These are phyloP conservation scores for Murraya paniculata DNA, from an alignment of 345 rosid genomes.

Conservation along the genomic window DNA sequence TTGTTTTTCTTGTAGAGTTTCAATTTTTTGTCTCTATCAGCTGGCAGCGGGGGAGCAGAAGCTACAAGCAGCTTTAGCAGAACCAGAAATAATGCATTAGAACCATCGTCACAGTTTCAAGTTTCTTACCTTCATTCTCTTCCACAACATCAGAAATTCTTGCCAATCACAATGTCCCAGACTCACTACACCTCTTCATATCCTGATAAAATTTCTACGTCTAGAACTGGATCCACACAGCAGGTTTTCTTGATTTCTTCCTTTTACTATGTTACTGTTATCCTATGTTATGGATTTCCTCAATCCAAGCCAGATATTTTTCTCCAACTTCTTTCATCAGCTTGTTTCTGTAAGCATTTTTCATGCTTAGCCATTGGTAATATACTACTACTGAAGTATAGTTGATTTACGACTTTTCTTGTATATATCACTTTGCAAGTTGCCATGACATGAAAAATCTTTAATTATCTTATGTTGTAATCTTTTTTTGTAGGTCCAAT, in stretches of 20 bases:
- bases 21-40: constrained; percentile 60
- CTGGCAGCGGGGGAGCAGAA: constrained; percentile 33
- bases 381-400: background rate
- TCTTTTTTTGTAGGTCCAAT: constrained; percentile 38
- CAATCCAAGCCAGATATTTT: background rate
- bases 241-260: constrained; percentile 44
- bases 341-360: background rate
- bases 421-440: background rate
- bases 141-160: constrained; percentile 33
- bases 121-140: constrained; percentile 34
- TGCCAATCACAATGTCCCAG: constrained; percentile 30
- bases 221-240: constrained; percentile 30
- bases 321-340: background rate
- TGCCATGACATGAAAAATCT: background rate
- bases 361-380: background rate
- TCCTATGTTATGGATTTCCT: background rate
- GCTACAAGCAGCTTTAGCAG: constrained; percentile 16
- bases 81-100: constrained; percentile 26
- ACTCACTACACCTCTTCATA: constrained; percentile 29
- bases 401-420: background rate
- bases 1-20: constrained; percentile 42
- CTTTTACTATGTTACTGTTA: constrained; percentile 1
- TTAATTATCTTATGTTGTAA: background rate
- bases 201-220: constrained; percentile 41
- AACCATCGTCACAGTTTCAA: constrained; percentile 31